Evolutionary conservation across 1,284 basidiomycete species (phyloP).

Genomic region (Cryptococcus sp.): DNA sequence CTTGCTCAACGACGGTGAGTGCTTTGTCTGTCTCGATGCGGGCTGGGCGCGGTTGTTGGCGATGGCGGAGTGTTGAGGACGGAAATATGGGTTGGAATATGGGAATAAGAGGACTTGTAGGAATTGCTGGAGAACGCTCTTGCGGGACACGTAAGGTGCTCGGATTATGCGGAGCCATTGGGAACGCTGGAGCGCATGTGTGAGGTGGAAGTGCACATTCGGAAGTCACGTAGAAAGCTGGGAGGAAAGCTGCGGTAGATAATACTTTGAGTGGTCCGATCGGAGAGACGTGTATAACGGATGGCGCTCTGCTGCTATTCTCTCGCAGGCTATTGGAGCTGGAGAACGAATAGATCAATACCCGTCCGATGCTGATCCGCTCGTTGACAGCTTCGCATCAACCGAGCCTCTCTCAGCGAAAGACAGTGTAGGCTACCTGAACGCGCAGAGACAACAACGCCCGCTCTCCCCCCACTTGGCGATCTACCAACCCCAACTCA

Average conservation of each 20-base stretch:
- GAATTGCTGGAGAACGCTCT: too few species aligned
- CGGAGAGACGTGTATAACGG: too few species aligned
- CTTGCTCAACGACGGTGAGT: conserved; percentile 31
- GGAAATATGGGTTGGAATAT: background rate
- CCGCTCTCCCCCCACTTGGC: conserved; percentile 91
- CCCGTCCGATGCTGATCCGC: background rate
- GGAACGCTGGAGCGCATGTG: too few species aligned
- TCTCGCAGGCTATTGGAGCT: background rate
- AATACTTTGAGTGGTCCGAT: too few species aligned
- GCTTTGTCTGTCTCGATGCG: background rate
- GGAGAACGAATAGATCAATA: background rate
- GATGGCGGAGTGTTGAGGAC: background rate
- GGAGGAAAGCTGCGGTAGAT: background rate
- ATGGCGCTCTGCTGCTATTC: too few species aligned
- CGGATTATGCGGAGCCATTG: too few species aligned
- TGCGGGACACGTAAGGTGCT: too few species aligned
- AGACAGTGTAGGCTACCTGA: conserved; percentile 62
- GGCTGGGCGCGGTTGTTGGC: background rate
- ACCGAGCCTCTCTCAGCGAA: conserved; percentile 39
- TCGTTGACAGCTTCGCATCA: conserved; percentile 19
- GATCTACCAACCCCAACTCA: conserved; percentile 81
- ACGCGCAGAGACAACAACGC: conserved; percentile 79
- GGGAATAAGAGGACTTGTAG: too few species aligned
- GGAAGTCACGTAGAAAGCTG: background rate
- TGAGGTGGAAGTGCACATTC: too few species aligned